Evolutionary conservation across 2,329 filamentous ascomycete species (phyloP).

Genomic region (Dactylonectria estremocensis): DNA sequence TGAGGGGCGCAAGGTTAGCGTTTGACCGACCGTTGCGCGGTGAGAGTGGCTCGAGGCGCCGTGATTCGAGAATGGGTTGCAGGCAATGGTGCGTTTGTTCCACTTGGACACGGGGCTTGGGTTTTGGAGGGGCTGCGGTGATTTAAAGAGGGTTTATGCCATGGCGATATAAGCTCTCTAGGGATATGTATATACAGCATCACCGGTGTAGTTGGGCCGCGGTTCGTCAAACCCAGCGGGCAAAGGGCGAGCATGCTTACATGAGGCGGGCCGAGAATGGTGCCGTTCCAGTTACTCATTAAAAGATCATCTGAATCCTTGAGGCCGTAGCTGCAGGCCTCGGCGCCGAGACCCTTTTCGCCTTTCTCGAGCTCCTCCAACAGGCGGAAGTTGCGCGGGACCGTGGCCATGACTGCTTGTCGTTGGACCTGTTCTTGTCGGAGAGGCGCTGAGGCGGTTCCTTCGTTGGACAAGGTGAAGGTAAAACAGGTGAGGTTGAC

Average conservation of each 20-base stretch:
- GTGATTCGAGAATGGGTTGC: background rate
- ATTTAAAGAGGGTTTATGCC: background rate
- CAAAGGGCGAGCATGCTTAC: conserved; percentile 70
- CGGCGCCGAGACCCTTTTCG: conserved; percentile 96
- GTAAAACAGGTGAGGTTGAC: background rate
- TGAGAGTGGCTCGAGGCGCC: background rate
- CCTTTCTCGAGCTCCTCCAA: conserved; percentile 99
- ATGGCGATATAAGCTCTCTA: background rate
- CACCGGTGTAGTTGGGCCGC: conserved; percentile 8
- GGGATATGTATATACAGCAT: background rate
- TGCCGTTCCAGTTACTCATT: conserved; percentile 99
- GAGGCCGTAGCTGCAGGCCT: conserved; percentile 97
- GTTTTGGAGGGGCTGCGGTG: background rate
- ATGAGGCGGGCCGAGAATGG: conserved; percentile 95
- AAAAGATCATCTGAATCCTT: conserved; percentile 94
- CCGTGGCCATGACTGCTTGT: conserved; percentile 64
- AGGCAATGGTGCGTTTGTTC: background rate
- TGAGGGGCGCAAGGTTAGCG: conserved; percentile 33
- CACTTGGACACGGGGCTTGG: background rate
- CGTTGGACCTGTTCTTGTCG: conserved; percentile 1
- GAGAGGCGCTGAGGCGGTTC: background rate
- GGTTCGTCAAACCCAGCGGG: background rate
- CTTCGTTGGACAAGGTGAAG: background rate
- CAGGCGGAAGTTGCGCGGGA: conserved; percentile 96
- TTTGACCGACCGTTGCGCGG: background rate